Conservation (phyloP, 352 stramenopile species). For the Pythium chondricola region DNA sequence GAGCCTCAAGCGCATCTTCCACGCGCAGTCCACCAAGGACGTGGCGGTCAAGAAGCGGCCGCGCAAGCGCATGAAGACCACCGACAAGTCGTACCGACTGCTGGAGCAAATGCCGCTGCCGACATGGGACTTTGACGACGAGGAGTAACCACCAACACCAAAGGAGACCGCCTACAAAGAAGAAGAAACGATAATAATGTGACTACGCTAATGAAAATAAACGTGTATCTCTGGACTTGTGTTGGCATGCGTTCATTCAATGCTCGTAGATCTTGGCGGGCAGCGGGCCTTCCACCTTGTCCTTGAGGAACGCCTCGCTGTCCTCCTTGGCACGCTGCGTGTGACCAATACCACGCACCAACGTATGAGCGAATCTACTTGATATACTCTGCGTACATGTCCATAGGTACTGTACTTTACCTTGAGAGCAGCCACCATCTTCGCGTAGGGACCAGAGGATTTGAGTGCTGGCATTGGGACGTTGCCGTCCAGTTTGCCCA, state of each 20-base stretch:
- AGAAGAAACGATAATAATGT: too few relatives aligned
- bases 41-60: slow-evolving; percentile 28
- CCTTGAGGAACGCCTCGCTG: slow-evolving; percentile 74
- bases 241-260: slow-evolving; percentile 24
- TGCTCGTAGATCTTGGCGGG: slow-evolving; percentile 58
- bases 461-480: slow-evolving; percentile 61
- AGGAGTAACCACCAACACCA: too few relatives aligned
- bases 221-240: too few relatives aligned
- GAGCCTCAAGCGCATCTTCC: slow-evolving; percentile 64
- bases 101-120: slow-evolving; percentile 61
- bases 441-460: slow-evolving; percentile 52
- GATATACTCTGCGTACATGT: background rate
- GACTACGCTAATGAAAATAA: too few relatives aligned
- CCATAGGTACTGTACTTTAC: slow-evolving; percentile 22
- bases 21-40: slow-evolving; percentile 24
- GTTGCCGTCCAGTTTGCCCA: slow-evolving; percentile 59
- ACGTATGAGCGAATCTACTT: background rate
- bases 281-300: slow-evolving; percentile 76
- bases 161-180: too few relatives aligned
- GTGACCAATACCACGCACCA: background rate
- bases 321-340: slow-evolving; percentile 67
- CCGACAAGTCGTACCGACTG: slow-evolving; percentile 49
- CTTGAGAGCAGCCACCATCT: slow-evolving; percentile 73
- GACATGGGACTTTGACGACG: slow-evolving; percentile 33
- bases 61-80: slow-evolving; percentile 45